These are phyloP conservation scores for Corymbia citriodora DNA, from an alignment of 441 rosid species.

Conservation along the genomic window DNA sequence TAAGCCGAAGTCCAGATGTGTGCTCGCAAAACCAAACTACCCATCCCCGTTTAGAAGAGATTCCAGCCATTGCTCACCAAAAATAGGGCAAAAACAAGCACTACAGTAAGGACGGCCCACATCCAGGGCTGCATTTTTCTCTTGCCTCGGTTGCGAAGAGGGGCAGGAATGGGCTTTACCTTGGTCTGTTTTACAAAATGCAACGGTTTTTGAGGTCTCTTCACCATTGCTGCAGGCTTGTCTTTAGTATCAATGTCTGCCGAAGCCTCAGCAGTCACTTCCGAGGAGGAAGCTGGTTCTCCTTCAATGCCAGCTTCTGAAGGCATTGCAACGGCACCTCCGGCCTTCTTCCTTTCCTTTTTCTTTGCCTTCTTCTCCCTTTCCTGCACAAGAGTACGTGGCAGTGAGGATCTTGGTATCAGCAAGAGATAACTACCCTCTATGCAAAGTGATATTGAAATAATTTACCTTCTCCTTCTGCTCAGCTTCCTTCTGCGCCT, in stretches of 20 bases:
- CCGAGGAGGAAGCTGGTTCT: conserved; percentile 21
- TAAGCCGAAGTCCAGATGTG: background rate
- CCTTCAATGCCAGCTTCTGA: conserved; percentile 16
- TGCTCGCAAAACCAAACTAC: background rate
- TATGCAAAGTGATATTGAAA: background rate
- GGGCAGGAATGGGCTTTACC: conserved; percentile 50
- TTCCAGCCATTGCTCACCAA: conserved; percentile 40
- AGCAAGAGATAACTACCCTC: background rate
- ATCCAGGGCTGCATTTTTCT: conserved; percentile 70
- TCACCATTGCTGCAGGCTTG: conserved; percentile 25
- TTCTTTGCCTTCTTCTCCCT: conserved; percentile 72
- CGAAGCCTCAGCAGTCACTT: conserved; percentile 29
- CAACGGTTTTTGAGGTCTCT: conserved; percentile 37
- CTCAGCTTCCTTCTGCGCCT: conserved; percentile 79
- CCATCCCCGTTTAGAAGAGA: conserved; percentile 11
- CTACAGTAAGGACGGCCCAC: conserved; percentile 45
- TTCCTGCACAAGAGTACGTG: conserved; percentile 34
- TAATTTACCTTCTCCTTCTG: conserved; percentile 59
- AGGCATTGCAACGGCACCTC: conserved; percentile 11
- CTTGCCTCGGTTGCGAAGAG: conserved; percentile 64
- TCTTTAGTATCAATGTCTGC: conserved; percentile 38
- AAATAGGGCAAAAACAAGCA: conserved; percentile 35
- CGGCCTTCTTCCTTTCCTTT: conserved; percentile 50
- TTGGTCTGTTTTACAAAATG: conserved; percentile 53
- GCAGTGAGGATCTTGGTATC: background rate